phyloP scores from a whole-genome alignment of 1,284 basidiomycete genomes.

The Cryptococcus sp. region DNA sequence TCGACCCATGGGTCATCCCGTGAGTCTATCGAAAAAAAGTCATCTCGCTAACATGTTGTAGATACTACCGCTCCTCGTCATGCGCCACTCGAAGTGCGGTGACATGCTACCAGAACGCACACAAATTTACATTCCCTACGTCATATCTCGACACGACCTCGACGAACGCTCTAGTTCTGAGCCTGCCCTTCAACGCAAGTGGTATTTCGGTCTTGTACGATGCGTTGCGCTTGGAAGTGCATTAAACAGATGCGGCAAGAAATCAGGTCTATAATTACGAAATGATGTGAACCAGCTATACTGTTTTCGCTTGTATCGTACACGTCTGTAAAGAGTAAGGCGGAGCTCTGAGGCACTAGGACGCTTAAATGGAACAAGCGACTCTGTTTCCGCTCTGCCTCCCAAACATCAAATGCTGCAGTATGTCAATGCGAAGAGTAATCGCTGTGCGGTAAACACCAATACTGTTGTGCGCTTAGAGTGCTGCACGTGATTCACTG shows the following conservation, averaged over 20 bases:
- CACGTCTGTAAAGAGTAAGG: conserved; percentile 20
- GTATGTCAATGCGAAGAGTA: too few species aligned
- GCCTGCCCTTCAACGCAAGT: conserved; percentile 36
- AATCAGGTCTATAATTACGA: too few species aligned
- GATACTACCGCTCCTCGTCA: conserved; percentile 33
- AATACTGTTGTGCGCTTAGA: too few species aligned
- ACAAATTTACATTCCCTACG: conserved; percentile 29
- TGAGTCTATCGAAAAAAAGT: conserved; percentile 4
- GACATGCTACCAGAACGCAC: conserved; percentile 29
- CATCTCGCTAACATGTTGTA: background rate
- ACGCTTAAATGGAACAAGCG: conserved; percentile 33
- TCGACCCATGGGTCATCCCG: conserved; percentile 29
- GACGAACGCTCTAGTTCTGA: conserved; percentile 30
- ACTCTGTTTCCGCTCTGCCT: background rate
- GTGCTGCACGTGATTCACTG: too few species aligned
- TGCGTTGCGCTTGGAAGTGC: conserved; percentile 34
- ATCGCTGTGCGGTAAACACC: too few species aligned
- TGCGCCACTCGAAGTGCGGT: conserved; percentile 33
- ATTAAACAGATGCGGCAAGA: background rate
- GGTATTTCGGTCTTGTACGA: conserved; percentile 36
- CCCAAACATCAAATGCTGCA: too few species aligned
- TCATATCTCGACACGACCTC: conserved; percentile 16
- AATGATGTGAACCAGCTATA: too few species aligned
- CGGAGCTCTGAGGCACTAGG: conserved; percentile 26
- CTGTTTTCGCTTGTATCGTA: too few species aligned